Evolutionary conservation across 2,329 filamentous ascomycete species (phyloP), one percentile per base, ranked within the genome.

Genomic region (Chaetomium strumarium): DNA sequence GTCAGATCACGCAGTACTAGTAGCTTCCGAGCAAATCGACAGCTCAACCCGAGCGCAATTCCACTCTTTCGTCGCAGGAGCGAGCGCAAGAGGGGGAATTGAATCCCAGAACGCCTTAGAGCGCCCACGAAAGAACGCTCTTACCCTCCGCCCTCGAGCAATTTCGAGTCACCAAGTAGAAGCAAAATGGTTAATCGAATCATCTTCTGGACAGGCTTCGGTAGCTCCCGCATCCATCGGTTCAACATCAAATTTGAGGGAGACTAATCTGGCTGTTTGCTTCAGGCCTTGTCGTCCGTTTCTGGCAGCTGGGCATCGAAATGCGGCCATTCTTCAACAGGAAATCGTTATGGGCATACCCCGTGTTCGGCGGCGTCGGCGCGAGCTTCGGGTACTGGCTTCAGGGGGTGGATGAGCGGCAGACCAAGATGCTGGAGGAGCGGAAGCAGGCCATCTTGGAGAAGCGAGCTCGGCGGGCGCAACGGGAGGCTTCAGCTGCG

Each of bases 251-350:
- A 7, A 24, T 24, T 7, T 4, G 24, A n/a, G 4, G 24, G 24
- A 24, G 24, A 7, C 24, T 24, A 24, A 24, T 7, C 24, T 7
- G 24, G 24, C 24, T 7, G 24, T 24, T 24, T 24, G 24, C 24
- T 24, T 3, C 64, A 99, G 93, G 93, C 78, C 75, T 96, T 65
- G 90, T 88, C 68, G 86, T 91, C 67, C 88, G 92, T 64, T 81
- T 93, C 72, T 96, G 91, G 89, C 93, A 97, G 74, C 85, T 99
- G 70, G 93, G 92, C 67, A 93, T 99, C 70, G 90, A 99, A 77
- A 96, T 95, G 90, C 90, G 91, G 58, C 93, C 92, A 48, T 85
- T 96, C 72, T 89, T 97, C 80, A 85, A 86, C 74, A 83, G 79
- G 66, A 79, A 86, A 68, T 87, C 86, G 51, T 82, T 96, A 66